Conservation (phyloP, 306 rosid genomes). For the Begonia peltatifolia region DNA sequence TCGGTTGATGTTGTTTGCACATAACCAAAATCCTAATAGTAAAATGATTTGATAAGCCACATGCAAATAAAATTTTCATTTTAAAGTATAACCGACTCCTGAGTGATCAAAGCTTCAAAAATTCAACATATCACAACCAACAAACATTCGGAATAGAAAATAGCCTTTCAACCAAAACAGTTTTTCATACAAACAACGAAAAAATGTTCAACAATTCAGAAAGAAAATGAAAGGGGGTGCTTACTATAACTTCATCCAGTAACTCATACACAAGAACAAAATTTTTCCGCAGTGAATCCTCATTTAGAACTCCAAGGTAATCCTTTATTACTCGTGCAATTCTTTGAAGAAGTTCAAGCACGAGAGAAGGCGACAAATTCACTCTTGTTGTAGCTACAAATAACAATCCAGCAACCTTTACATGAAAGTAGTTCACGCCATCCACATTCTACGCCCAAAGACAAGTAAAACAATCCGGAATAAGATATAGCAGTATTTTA, state of each 20-base stretch:
- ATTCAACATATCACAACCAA: too few relatives aligned
- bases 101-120: too few relatives aligned
- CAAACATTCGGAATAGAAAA: too few relatives aligned
- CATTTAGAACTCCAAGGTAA: slow-evolving; percentile 76
- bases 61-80: too few relatives aligned
- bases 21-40: slow-evolving; percentile 68
- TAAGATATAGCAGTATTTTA: not conserved
- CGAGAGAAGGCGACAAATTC: slow-evolving; percentile 66
- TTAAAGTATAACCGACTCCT: too few relatives aligned
- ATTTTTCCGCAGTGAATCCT: slow-evolving; percentile 67
- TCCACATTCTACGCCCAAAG: slow-evolving; percentile 38
- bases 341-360: slow-evolving; percentile 59
- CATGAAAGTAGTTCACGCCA: slow-evolving; percentile 78
- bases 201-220: too few relatives aligned
- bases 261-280: slow-evolving; percentile 81
- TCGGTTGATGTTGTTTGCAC: slow-evolving; percentile 81
- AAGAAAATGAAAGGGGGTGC: slow-evolving; percentile 6
- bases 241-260: slow-evolving; percentile 76
- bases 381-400: slow-evolving; percentile 68
- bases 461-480: not conserved
- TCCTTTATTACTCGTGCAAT: slow-evolving; percentile 71
- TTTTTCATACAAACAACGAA: too few relatives aligned
- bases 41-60: too few relatives aligned
- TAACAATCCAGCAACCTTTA: slow-evolving; percentile 66
- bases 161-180: too few relatives aligned